Base-by-base conservation (phyloP, 225 moss, liverwort and hornwort species). In the Physcomitrellopsis africana region DNA sequence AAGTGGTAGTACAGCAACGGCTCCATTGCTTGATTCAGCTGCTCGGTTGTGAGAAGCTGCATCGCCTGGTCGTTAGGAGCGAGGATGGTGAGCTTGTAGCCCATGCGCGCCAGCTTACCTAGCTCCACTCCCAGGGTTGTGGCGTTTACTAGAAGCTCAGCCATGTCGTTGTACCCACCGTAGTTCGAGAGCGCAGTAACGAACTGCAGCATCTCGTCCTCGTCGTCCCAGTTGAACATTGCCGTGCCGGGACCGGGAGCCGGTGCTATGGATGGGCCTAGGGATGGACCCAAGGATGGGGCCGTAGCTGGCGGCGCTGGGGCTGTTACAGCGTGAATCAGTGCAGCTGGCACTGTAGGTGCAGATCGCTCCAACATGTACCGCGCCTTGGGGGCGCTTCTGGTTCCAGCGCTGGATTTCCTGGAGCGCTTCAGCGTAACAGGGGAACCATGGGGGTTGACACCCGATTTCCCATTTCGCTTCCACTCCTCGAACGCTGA, bases 41-140 rank as follows among this genome's bases (percentile, higher is more conserved):
- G 95, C 60, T 93, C 90, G 22, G 74, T 52, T 0, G 90, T 92
- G 8, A 99, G 79, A 51, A 27, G 9, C 65, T 75, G 32, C 92
- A 93, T 93, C 3, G 99, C 99, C 44, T 84, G 79, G 10, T 99
- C 94, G 32, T 92, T 90, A 9, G 99, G 95, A 3, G 99, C 99
- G 9, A 99, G 81, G 54, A 99, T 87, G 8, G 99, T 99, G 1
- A 99, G 62, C 81, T 79, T 91, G 12, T 78, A 80, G 1, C 99
- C 99, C 80, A 75, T 72, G 8, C 83, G 80, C 14, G 94, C 89
- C 18, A 94, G 78, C 74, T 83, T 90, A 1, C 84, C 82, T 16
- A 99, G 84, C 89, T 99, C 90, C 52, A 80, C 3, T 0, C 87
- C 94, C 17, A 99, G 61, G 0, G 92, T 81, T 0, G 99, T 99